Evolutionary conservation across 176 grass and related monocot species (phyloP), one percentile per base, ranked within the genome.

Genomic region (Ensete glaucum): DNA sequence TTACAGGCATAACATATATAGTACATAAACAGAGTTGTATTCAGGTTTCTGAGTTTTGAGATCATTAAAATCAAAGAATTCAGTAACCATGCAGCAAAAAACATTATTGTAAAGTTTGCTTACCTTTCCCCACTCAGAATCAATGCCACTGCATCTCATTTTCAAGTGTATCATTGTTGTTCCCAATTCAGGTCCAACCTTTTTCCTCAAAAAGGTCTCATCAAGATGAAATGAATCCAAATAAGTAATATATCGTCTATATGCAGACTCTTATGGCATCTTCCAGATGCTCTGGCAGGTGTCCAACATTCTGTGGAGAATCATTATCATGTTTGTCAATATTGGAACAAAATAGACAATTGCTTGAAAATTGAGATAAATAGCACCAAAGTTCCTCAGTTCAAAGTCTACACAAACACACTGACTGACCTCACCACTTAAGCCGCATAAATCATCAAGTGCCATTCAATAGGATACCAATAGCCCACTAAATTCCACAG

Each of bases 161-260:
- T 94, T 99, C 74, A 99, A 73, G 74, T 99, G 95, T 82, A 99
- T 99, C 90, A 99, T 86, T 90, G 91, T 94, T 65, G 88, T 99
- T 53, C 88, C 88, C 73, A 99, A 76, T 76, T 99, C 95, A 80
- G 81, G 87, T 84, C 94, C 95, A 54, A 99, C 86, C 57, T 99
- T 99, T 82, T 94, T 94, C 62, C 64, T 73, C 79, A 99, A 82
- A 79, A 87, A 94, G 48, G 76, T 25, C 54, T 99, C 95, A 2
- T 91, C 84, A 66, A 80, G 88, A 8, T 82, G 78, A 79, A 94
- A 99, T 13, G 95, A 94, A 85, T 94, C 82, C 49, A 99, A 86
- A 76, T 94, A 99, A 48, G 84, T 54, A 73, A 87, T 80, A 73
- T 99, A 99, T 49, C 90, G 77, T 76, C 89, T 74, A 77, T 87